These are phyloP conservation scores for Fusarium hainanense DNA, from an alignment of 2,329 filamentous ascomycete genomes.

Conservation along the genomic window DNA sequence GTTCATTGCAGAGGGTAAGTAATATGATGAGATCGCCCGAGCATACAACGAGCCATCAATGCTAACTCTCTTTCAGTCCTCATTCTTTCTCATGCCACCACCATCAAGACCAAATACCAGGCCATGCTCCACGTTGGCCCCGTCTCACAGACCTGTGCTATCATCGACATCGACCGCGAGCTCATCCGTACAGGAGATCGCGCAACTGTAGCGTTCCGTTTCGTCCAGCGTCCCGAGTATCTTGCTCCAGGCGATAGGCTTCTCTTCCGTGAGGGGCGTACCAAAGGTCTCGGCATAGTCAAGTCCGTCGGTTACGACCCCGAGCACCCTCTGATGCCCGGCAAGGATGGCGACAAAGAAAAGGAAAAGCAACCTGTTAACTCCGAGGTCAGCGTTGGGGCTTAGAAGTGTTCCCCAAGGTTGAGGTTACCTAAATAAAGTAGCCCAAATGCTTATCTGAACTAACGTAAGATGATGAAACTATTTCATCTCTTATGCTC, in stretches of 20 bases:
- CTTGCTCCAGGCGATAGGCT: constrained; percentile 88
- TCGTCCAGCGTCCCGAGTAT: constrained; percentile 94
- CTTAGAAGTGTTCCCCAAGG: constrained; percentile 10
- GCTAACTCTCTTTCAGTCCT: constrained; percentile 68
- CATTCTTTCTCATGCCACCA: constrained; percentile 94
- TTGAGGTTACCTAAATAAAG: background rate
- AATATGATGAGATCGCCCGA: background rate
- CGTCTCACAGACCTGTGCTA: constrained; percentile 93
- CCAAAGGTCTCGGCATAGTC: constrained; percentile 94
- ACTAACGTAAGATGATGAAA: background rate
- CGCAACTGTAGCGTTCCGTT: constrained; percentile 93
- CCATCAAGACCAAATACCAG: constrained; percentile 96
- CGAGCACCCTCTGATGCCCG: constrained; percentile 55
- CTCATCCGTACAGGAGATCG: constrained; percentile 95
- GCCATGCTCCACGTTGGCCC: constrained; percentile 98
- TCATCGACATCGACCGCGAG: constrained; percentile 96
- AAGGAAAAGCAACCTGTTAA: constrained; percentile 37
- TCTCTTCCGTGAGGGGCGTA: constrained; percentile 92
- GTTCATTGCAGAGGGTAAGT: constrained; percentile 79
- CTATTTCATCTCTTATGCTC: background rate
- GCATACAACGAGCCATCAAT: background rate
- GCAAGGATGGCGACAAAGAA: constrained; percentile 32
- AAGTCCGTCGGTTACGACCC: constrained; percentile 91
- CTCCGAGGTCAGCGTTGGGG: constrained; percentile 42
- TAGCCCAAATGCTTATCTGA: background rate